Base-by-base conservation (phyloP, 2,329 filamentous ascomycete genomes). In the Zymoseptoria crescenta region DNA sequence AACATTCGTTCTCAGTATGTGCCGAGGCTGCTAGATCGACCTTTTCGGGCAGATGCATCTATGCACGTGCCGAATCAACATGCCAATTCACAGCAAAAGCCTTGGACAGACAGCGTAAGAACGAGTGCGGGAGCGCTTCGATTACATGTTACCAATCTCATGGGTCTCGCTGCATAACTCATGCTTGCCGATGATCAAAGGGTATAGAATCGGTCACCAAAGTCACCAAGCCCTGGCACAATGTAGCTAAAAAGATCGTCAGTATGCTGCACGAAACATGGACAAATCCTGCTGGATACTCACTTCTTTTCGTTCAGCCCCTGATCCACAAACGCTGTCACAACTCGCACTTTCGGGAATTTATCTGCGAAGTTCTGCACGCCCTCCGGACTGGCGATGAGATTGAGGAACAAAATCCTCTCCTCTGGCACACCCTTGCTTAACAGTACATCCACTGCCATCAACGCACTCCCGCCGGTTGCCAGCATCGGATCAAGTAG, bases 401-500 rank as follows among this genome's bases (percentile, higher is more conserved):
- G 79, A 74, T 99, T 99, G 59, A 99, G 81, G 78, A 99, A 99
- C 48, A 97, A 80, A 62, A 99, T 99, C 59, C 89, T 87, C 66
- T 97, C 90, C 76, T 97, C 94, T 0, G 92, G 91, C 4, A 99
- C 94, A 30, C 94, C 94, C 65, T 89, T 87, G 48, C 86, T 86
- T 73, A 89, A 95, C 66, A 99, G 81, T 2, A 96, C 91, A 64
- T 97, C 90, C 19, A 97, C 92, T 29, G 94, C 94, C 89, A 99
- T 96, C 59, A 91, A 94, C 56, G 94, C 94, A 59, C 92, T 96
- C 52, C 94, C 94, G 92, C 91, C 92, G 67, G 94, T 99, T 59
- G 94, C 94, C 76, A 99, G 92, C 94, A 99, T 99, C n/a, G 94
- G 94, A 73, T 99, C 94, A 52, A 99, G 78, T 51, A 99, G 80